Base-by-base conservation (phyloP, 2,329 filamentous ascomycete genomes). In the Aspergillus ruber region DNA sequence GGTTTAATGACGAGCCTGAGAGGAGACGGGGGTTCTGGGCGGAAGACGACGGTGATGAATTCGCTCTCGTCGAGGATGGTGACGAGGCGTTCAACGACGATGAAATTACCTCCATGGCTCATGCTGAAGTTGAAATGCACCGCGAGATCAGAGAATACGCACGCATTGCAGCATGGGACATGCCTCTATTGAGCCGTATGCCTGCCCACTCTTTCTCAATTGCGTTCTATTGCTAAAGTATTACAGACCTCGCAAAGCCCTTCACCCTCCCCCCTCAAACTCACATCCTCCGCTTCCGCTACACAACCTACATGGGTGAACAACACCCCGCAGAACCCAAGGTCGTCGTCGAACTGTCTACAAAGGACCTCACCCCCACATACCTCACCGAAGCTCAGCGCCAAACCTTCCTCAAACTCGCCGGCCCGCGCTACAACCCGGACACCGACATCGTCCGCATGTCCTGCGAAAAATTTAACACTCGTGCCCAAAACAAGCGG, bases 261-360 rank as follows among this genome's bases (percentile, higher is more conserved):
- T 97, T 95, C 67, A 80, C 83, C 2, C 89, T 91, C 2, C 77
- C 79, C 12, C 68, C 76, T 25, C 69, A 82, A 53, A 65, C 62
- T 41, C 78, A 87, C 58, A 82, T 89, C 41, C 81, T 98, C 49
- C 86, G 91, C 60, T 98, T 96, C 82, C 85, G 93, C 61, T 96
- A 95, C 75, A 98, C 93, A 13, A 90, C 86, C 33, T 97, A 97
- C 73, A 85, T 98, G 79, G 91, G 91, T 60, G 93, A 97, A 71
- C 76, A 81, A 47, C 94, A 98, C 72, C 91, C 93, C 0, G 89
- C 91, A 2, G 83, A 90, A 70, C 84, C 83, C 65, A 98, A 98
- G 76, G 90, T 98, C 17, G 90, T 97, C 10, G 83, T 97, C 47
- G 88, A 96, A 66, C 95, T 97, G 71, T 82, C 78, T 54, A 84